Conservation (phyloP, 306 rosid species). For the Dicorynia guianensis region DNA sequence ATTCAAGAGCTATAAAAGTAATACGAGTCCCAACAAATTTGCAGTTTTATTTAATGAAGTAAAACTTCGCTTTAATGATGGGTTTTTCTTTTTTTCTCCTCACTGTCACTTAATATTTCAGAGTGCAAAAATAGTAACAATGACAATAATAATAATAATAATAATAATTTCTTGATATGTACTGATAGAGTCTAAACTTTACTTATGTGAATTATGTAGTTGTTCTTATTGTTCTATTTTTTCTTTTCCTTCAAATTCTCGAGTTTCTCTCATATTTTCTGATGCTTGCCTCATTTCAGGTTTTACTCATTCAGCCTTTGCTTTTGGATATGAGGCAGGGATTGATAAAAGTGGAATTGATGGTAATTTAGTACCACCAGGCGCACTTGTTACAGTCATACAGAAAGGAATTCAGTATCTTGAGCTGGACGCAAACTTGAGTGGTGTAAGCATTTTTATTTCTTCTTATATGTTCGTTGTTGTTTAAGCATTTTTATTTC, state of each 20-base stretch:
- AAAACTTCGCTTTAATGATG: no score
- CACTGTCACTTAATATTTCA: background rate
- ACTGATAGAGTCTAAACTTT: no score
- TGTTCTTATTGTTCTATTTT: background rate
- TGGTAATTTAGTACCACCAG: constrained; percentile 69
- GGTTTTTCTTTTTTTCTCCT: no score
- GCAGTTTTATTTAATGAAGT: no score
- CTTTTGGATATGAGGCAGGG: constrained; percentile 72
- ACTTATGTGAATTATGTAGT: no score
- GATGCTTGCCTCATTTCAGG: constrained; percentile 49
- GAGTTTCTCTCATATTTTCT: background rate
- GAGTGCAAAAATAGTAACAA: no score
- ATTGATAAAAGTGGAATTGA: constrained; percentile 57
- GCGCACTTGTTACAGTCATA: constrained; percentile 67
- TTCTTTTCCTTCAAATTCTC: background rate
- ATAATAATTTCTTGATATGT: no score
- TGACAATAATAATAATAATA: no score
- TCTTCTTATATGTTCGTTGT: constrained; percentile 17
- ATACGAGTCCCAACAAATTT: no score
- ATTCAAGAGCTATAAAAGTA: no score
- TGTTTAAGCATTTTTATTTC: constrained; percentile 51
- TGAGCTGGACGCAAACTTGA: constrained; percentile 72
- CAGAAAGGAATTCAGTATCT: constrained; percentile 76
- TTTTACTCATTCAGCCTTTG: constrained; percentile 74
- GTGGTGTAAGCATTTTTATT: constrained; percentile 54